Percentiles rank a stretch among this genome's conserved stretches.
These are phyloP conservation scores for Penicillium mononematosum DNA, from an alignment of 495 filamentous ascomycete species.

Conservation along the genomic window DNA sequence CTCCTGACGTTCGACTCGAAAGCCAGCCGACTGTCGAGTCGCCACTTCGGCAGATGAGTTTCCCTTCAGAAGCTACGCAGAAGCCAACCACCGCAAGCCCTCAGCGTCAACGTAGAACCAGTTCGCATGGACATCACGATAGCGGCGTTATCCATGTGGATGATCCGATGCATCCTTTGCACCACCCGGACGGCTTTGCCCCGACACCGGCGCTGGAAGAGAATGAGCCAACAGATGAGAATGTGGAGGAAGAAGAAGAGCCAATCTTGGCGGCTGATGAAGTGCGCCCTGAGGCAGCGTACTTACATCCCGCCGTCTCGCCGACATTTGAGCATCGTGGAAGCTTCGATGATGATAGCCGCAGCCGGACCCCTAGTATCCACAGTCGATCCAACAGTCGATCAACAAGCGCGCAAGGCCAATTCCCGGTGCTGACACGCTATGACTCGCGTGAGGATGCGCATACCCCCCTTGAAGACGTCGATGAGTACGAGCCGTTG, in stretches of 20 bases:
- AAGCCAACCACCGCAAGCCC: constrained; percentile 9
- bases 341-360: constrained; percentile 55
- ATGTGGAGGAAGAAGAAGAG: constrained; percentile 48
- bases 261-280: constrained; percentile 94
- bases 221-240: constrained; percentile 11
- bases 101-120: constrained; percentile 18
- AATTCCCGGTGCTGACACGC: constrained; percentile 43
- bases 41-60: constrained; percentile 54
- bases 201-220: constrained; percentile 27
- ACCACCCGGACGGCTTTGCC: constrained; percentile 61
- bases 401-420: constrained; percentile 61
- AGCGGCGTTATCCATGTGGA: constrained; percentile 74
- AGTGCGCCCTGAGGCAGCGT: constrained; percentile 72
- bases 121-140: constrained; percentile 36
- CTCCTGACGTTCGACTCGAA: constrained; percentile 45
- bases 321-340: constrained; percentile 60
- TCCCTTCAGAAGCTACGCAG: constrained; percentile 36
- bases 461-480: constrained; percentile 77
- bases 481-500: constrained; percentile 92
- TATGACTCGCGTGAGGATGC: constrained; percentile 53
- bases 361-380: constrained; percentile 54
- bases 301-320: constrained; percentile 70
- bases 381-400: constrained; percentile 73
- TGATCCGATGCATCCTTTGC: constrained; percentile 60
- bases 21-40: constrained; percentile 55